A percentile compares a stretch with the other conserved stretches of the same genome.
Conservation (phyloP, 2,329 filamentous ascomycete genomes). For the Pseudogymnoascus pannorum region DNA sequence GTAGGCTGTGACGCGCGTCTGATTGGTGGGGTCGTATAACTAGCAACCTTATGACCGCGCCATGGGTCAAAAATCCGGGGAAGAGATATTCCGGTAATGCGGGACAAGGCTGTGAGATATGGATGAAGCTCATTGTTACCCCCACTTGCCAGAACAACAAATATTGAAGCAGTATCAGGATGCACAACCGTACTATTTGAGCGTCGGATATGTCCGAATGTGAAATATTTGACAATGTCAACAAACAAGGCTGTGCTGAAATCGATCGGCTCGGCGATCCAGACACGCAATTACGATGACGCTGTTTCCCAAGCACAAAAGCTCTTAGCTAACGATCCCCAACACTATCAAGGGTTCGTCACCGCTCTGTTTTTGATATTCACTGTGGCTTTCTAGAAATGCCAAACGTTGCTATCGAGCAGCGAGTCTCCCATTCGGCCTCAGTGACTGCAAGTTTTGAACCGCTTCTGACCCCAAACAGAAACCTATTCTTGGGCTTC, state of each 20-base stretch:
- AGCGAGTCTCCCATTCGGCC: not conserved
- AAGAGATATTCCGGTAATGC: constrained; percentile 5
- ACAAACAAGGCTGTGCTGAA: constrained; percentile 62
- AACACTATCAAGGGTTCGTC: constrained; percentile 73
- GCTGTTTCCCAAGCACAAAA: constrained; percentile 62
- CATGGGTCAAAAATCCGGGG: constrained; percentile 1
- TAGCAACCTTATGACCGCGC: not conserved
- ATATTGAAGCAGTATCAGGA: not conserved
- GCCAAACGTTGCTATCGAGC: not conserved
- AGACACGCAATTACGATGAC: constrained; percentile 70
- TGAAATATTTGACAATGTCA: constrained; percentile 22
- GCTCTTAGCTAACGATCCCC: constrained; percentile 63
- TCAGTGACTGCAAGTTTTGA: not conserved
- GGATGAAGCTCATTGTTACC: not conserved
- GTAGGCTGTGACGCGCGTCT: not conserved
- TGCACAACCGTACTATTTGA: constrained; percentile 2
- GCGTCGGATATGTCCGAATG: not conserved
- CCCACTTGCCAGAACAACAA: not conserved
- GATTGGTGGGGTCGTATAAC: not conserved
- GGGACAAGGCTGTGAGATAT: constrained; percentile 6
- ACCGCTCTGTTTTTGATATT: not conserved
- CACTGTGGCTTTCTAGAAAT: not conserved
- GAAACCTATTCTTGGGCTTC: constrained; percentile 80
- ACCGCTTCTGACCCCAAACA: constrained; percentile 27
- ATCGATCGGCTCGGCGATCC: constrained; percentile 69